Evolutionary conservation across 1,139 yeast species (phyloP), one percentile per base, ranked within the genome.

Genomic region (Arxiozyma telluris): DNA sequence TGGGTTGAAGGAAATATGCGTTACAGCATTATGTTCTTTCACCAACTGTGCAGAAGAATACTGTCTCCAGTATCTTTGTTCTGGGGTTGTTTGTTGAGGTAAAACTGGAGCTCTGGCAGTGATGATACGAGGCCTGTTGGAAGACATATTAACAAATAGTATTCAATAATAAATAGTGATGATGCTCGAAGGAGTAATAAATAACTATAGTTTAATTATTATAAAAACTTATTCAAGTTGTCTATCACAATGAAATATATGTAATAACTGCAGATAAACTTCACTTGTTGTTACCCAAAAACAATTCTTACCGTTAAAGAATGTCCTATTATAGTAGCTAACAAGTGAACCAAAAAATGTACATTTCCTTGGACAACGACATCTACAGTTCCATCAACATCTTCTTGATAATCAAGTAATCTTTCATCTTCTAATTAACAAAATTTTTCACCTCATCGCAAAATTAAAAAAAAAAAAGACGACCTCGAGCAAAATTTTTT

Each of bases 11-110:
- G 84, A 80, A 55, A 93, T 83, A 65, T 89, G 95, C 44, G 87
- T 84, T 53, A 94, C 89, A 38, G 97, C 88, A 68, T 88, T 90
- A 72, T 88, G 93, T 71, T 94, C 98, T 71, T 93, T 93, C 50
- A 91, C 91, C 50, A 93, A 76, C 65, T 91, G 91, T 1, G 98
- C 94, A 61, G 82, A 86, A 25, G 74, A 69, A 57, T 71, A 72
- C 9, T 91, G 90, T 63, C 95, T 77, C 98, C 98, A 94, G 73
- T 88, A 93, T 62, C 94, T 77, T 67, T 90, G 96, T 64, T 93
- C 98, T 0, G 98, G 93, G 0, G 97, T 90, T 3, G 93, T 84
- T 63, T 87, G 91, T 17, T 82, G 80, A 15, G 97, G 96, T 20
- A 83, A 74, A 1, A 88, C 83, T 2, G 97, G 88, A 61, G 82